These are phyloP conservation scores for Triticum urartu DNA, from an alignment of 176 grass and related monocot genomes.

Conservation along the genomic window DNA sequence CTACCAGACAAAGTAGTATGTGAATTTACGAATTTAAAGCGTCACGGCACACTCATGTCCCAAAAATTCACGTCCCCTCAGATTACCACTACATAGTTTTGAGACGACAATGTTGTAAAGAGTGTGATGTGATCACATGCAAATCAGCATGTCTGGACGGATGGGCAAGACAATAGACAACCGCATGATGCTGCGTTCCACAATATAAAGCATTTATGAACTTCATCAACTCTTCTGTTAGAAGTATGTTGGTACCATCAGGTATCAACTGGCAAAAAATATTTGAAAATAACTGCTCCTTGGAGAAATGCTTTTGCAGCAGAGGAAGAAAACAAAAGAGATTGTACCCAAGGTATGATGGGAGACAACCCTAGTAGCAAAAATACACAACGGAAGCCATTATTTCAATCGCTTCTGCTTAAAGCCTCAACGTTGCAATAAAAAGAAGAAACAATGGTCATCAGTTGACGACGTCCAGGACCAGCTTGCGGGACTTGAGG, in stretches of 20 bases:
- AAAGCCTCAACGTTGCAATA: slow-evolving; percentile 9
- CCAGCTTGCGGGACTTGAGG: slow-evolving; percentile 87
- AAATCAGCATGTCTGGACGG: background rate
- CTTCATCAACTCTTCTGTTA: slow-evolving; percentile 27
- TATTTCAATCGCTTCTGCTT: slow-evolving; percentile 52
- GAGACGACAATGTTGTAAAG: background rate
- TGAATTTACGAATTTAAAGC: too few relatives aligned
- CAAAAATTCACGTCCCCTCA: background rate
- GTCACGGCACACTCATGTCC: too few relatives aligned
- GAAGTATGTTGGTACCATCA: slow-evolving; percentile 27
- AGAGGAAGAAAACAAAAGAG: slow-evolving; percentile 36
- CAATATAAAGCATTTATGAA: slow-evolving; percentile 29
- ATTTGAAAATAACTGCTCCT: slow-evolving; percentile 23
- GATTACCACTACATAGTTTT: background rate
- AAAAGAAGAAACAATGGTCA: slow-evolving; percentile 34
- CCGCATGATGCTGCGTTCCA: background rate
- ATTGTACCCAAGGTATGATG: slow-evolving; percentile 25
- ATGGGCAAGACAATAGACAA: background rate
- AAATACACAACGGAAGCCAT: slow-evolving; percentile 59
- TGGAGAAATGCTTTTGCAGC: slow-evolving; percentile 35
- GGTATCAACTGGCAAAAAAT: slow-evolving; percentile 27
- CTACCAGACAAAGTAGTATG: too few relatives aligned
- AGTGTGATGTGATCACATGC: background rate
- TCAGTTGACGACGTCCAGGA: slow-evolving; percentile 91
- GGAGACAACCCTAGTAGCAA: slow-evolving; percentile 46